A percentile compares a stretch with the other conserved stretches of the same genome.
phyloP scores from a whole-genome alignment of 2,329 filamentous ascomycete genomes.

The Botrytis pseudocinerea region DNA sequence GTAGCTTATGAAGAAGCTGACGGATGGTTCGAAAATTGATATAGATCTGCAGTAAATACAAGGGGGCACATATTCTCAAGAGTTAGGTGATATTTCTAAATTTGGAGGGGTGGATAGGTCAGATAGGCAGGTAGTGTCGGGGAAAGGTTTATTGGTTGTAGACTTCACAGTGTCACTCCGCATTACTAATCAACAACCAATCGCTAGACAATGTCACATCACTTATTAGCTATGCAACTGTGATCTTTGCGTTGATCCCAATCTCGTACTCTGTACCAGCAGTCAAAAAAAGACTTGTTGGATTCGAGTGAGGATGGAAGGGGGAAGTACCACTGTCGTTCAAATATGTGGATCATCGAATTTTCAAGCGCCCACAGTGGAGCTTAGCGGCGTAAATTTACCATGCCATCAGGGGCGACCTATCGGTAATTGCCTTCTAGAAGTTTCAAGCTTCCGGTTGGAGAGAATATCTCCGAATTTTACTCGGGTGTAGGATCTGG shows the following conservation, averaged over 20 bases:
- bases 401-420: conserved; percentile 15
- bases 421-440: conserved; percentile 23
- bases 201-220: conserved; percentile 1
- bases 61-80: not conserved
- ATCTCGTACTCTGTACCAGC: not conserved
- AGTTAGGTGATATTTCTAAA: not conserved
- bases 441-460: conserved; percentile 18
- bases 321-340: conserved; percentile 13
- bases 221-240: not conserved
- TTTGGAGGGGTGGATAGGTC: not conserved
- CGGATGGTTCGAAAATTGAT: not conserved
- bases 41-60: not conserved
- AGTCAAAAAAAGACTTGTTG: not conserved
- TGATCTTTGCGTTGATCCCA: not conserved
- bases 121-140: not conserved
- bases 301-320: not conserved
- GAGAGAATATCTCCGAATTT: conserved; percentile 11
- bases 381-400: conserved; percentile 14
- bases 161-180: not conserved
- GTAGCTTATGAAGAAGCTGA: not conserved
- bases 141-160: not conserved
- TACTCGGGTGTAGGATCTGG: conserved; percentile 7
- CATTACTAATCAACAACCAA: not conserved
- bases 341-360: not conserved
- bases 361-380: not conserved